Evolutionary conservation across 208 protist species (phyloP).

Genomic region (Acanthamoeba culbertsoni): DNA sequence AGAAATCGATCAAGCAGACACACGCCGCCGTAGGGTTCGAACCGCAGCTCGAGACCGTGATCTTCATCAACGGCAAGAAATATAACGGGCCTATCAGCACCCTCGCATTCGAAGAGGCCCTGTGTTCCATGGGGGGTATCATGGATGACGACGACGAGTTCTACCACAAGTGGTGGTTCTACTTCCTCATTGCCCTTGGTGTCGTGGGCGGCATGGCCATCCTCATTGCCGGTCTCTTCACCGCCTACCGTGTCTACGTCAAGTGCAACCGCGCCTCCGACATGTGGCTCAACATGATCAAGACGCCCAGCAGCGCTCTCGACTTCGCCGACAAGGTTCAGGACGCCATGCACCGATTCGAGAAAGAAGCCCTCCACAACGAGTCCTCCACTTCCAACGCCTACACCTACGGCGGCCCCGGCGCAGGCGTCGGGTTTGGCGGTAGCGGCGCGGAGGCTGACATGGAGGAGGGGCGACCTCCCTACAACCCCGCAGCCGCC

Average conservation of each 20-base stretch:
- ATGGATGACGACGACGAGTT: not conserved
- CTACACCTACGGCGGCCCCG: not conserved
- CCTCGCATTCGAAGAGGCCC: not conserved
- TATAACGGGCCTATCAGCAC: not conserved
- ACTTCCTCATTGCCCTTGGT: not conserved
- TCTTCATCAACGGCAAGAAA: not conserved
- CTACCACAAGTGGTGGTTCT: conserved; percentile 34
- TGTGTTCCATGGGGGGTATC: not conserved
- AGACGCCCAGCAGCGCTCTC: not conserved
- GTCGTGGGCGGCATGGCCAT: not conserved
- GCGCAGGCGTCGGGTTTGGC: not conserved
- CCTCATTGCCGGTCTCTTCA: not conserved
- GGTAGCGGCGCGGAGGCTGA: not conserved
- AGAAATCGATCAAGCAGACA: not conserved
- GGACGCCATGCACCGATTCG: conserved; percentile 25
- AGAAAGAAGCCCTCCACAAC: not conserved
- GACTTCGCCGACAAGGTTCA: conserved; percentile 30
- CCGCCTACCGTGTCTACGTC: conserved; percentile 12
- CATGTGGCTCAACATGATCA: conserved; percentile 52
- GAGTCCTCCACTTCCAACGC: too few species aligned
- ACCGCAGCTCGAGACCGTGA: not conserved
- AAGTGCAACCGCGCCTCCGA: conserved; percentile 34
- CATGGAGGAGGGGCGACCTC: not conserved
- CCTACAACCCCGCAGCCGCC: not conserved
- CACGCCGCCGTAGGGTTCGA: not conserved